Evolutionary conservation across 441 rosid genomes (phyloP), one percentile per base, ranked within the genome.

Genomic region (Erodium trifolium): DNA sequence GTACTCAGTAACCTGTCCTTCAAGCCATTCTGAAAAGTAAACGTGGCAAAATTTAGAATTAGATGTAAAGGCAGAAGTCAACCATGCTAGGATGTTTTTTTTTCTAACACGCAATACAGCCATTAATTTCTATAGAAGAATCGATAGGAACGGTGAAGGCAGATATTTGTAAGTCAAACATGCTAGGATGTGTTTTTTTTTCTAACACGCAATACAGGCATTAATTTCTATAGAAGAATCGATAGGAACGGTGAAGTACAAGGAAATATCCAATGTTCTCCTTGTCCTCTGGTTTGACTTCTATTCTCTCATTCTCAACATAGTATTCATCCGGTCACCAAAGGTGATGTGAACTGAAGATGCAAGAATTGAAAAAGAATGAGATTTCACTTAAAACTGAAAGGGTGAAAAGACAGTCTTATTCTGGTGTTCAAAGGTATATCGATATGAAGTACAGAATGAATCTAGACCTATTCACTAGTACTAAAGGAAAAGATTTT

Each of bases 1-100:
- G 82, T 69, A 92, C 86, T 92, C 98, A 0, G 99, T 90, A 70
- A 95, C 99, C 80, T 92, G 97, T 75, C 93, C 99, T 79, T 95
- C 99, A 27, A 67, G 71, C 98, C 98, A 95, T 69, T 95, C 99
- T 95, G 87, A 78, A 84, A 83, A 63, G 78, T 49, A 4, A 49
- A 49, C 5, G 43, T 45, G 51, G 70, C 31, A 37, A 39, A 67
- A 70, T 75, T 39, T 67, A 68, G 60, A 70, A 63, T 76, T 65
- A 74, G 64, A 72, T 65, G 76, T 68, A 69, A 66, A 67, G 10
- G 18, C 14, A 31, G 39, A 59, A 45, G 51, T 3, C 12, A 45
- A 45, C 10, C 10, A 45, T 45, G 13, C n/a, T 45, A 9, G 51
- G 12, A 45, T 5, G 9, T 37, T 37, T 37, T 37, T 37, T 37